Evolutionary conservation across 2,329 filamentous ascomycete species (phyloP), one percentile per base, ranked within the genome.

Genomic region (Aureobasidium pullulans): DNA sequence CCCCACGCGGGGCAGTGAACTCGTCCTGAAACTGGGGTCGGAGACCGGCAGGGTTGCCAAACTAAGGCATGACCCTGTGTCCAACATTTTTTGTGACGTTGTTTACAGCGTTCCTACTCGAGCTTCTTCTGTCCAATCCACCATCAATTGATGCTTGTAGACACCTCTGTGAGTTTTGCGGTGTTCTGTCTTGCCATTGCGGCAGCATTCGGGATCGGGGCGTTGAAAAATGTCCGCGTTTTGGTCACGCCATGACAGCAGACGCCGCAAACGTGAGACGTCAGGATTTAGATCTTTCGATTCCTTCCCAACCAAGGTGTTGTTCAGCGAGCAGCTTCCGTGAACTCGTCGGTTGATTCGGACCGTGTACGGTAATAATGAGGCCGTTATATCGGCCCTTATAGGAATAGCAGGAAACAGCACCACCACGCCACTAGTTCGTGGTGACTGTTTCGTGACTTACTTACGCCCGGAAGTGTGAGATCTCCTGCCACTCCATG

Each of bases 301-400:
- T n/a, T 48, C 29, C 39, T 40, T 48, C 54, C 52, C 52, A 37
- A 57, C 52, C 39, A 57, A 36, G 31, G 9, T 19, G 37, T 46
- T 46, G 40, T 57, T 37, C 29, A 46, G 19, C 52, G 40, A 46
- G 52, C 37, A 37, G 7, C 37, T 46, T 46, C 29, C 16, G 40
- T 36, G 7, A 36, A 19, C 29, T 28, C 29, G 16, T n/a, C 15
- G 9, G 6, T 13, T 15, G 16, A 44, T 44, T 57, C 52, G 52
- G 52, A 57, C 39, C 52, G 46, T 57, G 52, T 57, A 57, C 52
- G 52, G 52, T 57, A 57, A 57, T 13, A 57, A 43, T 32, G 7
- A 32, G 52, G 31, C 39, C 31, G 31, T 57, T 42, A n/a, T 50
- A 29, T 37, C 52, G 52, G 52, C 40, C 52, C 52, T 57, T 57